phyloP scores from a whole-genome alignment of 2,329 filamentous ascomycete species.

The Paracorniculantispora psalliotae region DNA sequence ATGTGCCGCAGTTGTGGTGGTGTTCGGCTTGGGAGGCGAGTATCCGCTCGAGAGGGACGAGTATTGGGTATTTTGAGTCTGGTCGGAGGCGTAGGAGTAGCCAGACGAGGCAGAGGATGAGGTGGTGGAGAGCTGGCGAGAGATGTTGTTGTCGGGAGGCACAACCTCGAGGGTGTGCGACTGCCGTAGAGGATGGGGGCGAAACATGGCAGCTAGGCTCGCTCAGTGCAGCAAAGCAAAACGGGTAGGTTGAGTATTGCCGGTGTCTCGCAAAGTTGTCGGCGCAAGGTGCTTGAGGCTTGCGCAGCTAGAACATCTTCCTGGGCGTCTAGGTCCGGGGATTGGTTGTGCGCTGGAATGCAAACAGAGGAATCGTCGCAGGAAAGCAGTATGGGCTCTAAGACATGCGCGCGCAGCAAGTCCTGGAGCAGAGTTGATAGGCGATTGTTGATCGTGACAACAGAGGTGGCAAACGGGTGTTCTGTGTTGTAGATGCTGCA shows the following conservation, averaged over 20 bases:
- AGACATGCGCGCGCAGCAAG: conserved; percentile 15
- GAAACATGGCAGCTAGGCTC: conserved; percentile 30
- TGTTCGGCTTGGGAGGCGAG: conserved; percentile 29
- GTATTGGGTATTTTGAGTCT: conserved; percentile 56
- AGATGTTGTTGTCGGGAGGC: conserved; percentile 36
- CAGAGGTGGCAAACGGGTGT: conserved; percentile 1
- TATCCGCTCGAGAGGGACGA: conserved; percentile 65
- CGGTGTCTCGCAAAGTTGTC: conserved; percentile 17
- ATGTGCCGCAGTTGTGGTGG: neutral
- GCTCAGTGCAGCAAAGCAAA: neutral
- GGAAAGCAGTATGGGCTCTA: conserved; percentile 7
- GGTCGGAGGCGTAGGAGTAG: conserved; percentile 57
- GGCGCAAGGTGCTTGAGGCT: conserved; percentile 15
- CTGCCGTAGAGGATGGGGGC: conserved; percentile 54
- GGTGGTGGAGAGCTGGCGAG: conserved; percentile 63
- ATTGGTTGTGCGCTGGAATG: conserved; percentile 12
- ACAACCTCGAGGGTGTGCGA: conserved; percentile 45
- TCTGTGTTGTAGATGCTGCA: conserved; percentile 6
- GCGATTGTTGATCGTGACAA: neutral
- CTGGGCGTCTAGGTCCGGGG: neutral
- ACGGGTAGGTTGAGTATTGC: conserved; percentile 42
- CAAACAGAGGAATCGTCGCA: conserved; percentile 7
- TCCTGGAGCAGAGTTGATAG: neutral
- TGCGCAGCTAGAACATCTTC: conserved; percentile 15
- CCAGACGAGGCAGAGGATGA: conserved; percentile 67